phyloP scores from a whole-genome alignment of 805 yeast genomes.

The Suhomyces tanzawaensis region DNA sequence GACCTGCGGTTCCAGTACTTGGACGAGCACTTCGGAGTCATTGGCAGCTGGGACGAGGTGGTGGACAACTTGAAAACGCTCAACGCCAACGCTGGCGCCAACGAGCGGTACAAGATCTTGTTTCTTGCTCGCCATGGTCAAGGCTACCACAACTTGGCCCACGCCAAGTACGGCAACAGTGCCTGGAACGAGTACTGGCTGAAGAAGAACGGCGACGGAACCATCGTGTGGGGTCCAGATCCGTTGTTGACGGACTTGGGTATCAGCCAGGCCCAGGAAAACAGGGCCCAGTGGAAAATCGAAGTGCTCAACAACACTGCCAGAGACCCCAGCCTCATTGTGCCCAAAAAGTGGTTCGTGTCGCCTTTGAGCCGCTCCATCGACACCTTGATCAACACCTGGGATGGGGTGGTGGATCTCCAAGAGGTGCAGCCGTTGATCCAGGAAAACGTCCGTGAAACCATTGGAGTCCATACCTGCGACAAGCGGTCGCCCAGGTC shows the following conservation, averaged over 20 bases:
- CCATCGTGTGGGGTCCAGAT: slow-evolving; percentile 50
- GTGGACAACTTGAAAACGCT: slow-evolving; percentile 29
- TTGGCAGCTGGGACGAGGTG: slow-evolving; percentile 22
- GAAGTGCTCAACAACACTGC: slow-evolving; percentile 28
- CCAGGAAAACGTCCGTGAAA: slow-evolving; percentile 48
- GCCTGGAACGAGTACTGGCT: slow-evolving; percentile 49
- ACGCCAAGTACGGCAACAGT: slow-evolving; percentile 43
- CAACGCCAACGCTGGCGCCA: slow-evolving; percentile 25
- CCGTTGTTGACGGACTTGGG: slow-evolving; percentile 50
- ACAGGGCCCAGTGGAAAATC: slow-evolving; percentile 38
- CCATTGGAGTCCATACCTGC: slow-evolving; percentile 50
- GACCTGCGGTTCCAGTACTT: slow-evolving; percentile 41
- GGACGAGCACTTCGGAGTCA: slow-evolving; percentile 43
- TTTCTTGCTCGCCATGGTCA: slow-evolving; percentile 54
- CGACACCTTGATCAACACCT: slow-evolving; percentile 48
- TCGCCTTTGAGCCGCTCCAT: slow-evolving; percentile 54
- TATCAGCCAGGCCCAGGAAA: slow-evolving; percentile 42
- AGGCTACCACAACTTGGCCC: slow-evolving; percentile 51
- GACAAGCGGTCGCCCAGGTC: slow-evolving; percentile 43
- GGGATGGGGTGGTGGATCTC: slow-evolving; percentile 34
- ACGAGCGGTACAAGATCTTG: slow-evolving; percentile 43
- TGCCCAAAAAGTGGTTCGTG: slow-evolving; percentile 43
- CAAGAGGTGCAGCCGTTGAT: slow-evolving; percentile 32
- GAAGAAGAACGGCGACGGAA: slow-evolving; percentile 43
- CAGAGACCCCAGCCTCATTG: background rate